Base-by-base conservation (phyloP, 306 rosid species). In the Prunus mira region DNA sequence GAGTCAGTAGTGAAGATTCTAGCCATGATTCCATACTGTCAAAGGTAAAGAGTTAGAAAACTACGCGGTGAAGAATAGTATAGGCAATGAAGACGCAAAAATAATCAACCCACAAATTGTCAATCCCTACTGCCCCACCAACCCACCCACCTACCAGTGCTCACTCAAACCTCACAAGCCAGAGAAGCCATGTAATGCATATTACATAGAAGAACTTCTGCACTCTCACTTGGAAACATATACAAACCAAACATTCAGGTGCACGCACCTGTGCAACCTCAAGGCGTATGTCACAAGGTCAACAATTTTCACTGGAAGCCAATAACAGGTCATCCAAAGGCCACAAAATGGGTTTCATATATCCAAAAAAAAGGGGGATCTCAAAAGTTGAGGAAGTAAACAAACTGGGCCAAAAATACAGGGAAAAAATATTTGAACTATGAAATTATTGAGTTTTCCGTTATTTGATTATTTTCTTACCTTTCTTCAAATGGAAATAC, bases 401-500 rank as follows among this genome's bases (percentile, higher is more conserved):
- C 38, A 60, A 60, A 15, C 1, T 12, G 17, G 19, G 62, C 20
- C 18, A 51, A 52, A 50, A 52, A 34, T 17, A 30, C n/a, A 71
- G 22, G 18, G 24, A 22, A 56, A 20, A 15, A 41, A 38, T 10
- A 52, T 8, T n/a, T 72, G n/a, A 72, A 55, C 30, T 1, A 56
- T n/a, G 30, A 30, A 10, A 71, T 43, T 17, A 30, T 52, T 52
- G 47, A 51, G 12, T 50, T 38, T 41, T 71, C 18, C 2, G 2
- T 52, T 12, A 66, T 17, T 49, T 22, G 12, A 75, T 50, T 72
- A 81, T 61, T 65, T 65, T 68, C 79, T 67, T 85, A 90, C 97
- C 98, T 90, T 83, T 95, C 98, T 80, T 92, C 95, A 83, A 95
- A 95, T 70, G 98, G 98, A 88, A 89, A 95, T 54, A 90, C 89